Evolutionary conservation across 1,284 basidiomycete genomes (phyloP), one percentile per base, ranked within the genome.

Genomic region (Wolfiporia cocos): DNA sequence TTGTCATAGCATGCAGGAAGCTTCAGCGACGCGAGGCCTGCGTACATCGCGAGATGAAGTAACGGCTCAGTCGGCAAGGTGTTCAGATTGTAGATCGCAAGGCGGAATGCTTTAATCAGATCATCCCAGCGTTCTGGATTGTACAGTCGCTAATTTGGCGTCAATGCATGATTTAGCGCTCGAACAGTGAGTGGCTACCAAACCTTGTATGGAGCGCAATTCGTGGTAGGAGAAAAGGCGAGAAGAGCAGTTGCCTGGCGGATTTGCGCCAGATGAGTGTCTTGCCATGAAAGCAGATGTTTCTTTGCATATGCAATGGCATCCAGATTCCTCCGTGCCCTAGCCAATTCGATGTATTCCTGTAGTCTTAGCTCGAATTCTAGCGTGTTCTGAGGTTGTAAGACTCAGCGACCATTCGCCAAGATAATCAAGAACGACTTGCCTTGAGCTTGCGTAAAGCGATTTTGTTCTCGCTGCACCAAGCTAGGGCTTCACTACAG

Each of bases 391-490:
- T 95, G 64, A 47, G 47, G 47, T 12, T 37, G 28, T 38, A 17
- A 41, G 7, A 33, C 12, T 29, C 47, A 23, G 34, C 31, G 33
- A n/a, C n/a, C n/a, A n/a, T n/a, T n/a, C n/a, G n/a, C n/a, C n/a
- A n/a, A n/a, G n/a, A n/a, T n/a, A n/a, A n/a, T n/a, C n/a, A n/a
- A n/a, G n/a, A n/a, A n/a, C n/a, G 22, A 57, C 73, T 49, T 44
- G 86, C 92, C 73, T 90, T 92, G 56, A 85, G 79, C 70, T 97
- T 98, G 46, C 91, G 82, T 43, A 99, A 73, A 6, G 89, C 85
- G 22, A 81, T 78, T 62, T 95, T 90, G 67, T 99, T 97, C 71
- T 99, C 96, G 46, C 80, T 91, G 55, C 94, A 98, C 95, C 95
- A 99, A 12, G 81, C 76, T 33, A 99, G 69, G 4, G 94, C 95